Base-by-base conservation (phyloP, 169 alveolate genomes). In the Fabrea salina region DNA sequence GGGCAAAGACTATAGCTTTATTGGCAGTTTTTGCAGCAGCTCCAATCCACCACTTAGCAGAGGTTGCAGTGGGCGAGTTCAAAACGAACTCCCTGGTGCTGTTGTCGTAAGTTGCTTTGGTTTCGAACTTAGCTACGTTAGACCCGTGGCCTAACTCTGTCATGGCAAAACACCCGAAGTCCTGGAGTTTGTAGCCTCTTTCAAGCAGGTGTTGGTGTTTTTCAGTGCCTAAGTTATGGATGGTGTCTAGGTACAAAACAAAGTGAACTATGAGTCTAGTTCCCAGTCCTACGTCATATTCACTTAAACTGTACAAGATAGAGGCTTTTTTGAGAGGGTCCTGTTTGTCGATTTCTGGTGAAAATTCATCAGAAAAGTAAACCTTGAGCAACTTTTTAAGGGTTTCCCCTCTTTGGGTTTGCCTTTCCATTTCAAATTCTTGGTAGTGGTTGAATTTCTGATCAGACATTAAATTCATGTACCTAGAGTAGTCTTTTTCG, bases 61-160 rank as follows among this genome's bases (percentile, higher is more conserved):
- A 56, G 47, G 84, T 81, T 4, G 84, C 54, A 22, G 90, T 83
- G 5, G 95, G 95, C 11, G 90, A 53, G 53, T 88, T 80, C 32
- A 91, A 58, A 3, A 84, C 53, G 35, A 87, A 88, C 40, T 67
- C 86, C 50, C 85, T 80, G 33, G 86, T 84, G n/a, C 67, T 43
- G 22, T 53, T 57, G 72, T 91, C 91, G 61, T 84, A 86, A 40
- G 58, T 58, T 39, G 93, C 92, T 25, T 89, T 84, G 5, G 93
- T 87, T 58, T 86, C 92, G 57, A 91, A 58, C 41, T 71, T 35
- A 59, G 76, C 76, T 8, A 89, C 93, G 70, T 91, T 87, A 7
- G 91, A 84, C 11, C 95, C 95, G 70, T 86, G 93, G 4, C 95
- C 95, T 7, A 91, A 61, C 77, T 91, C 95, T 51, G 95, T 91